Evolutionary conservation across 441 rosid species (phyloP).

Genomic region (Euphorbia corollata): DNA sequence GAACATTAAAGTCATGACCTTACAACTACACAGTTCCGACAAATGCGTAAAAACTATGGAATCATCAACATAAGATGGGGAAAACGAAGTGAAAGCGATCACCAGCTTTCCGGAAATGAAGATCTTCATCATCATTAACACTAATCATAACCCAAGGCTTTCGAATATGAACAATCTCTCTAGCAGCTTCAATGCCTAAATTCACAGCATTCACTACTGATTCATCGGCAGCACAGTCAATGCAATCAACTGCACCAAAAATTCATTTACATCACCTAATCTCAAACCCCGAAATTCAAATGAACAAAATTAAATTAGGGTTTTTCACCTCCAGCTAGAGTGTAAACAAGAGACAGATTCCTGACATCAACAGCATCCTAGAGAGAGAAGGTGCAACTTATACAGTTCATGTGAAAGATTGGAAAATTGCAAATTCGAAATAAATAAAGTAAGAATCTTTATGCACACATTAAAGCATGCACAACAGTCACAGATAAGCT

Average conservation of each 20-base stretch:
- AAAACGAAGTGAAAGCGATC: background rate
- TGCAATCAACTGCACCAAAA: slow-evolving; percentile 49
- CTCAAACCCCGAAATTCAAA: slow-evolving; percentile 5
- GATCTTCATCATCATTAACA: slow-evolving; percentile 57
- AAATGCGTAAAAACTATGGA: background rate
- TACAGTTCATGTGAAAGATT: no score
- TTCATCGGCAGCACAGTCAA: slow-evolving; percentile 62
- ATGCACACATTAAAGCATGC: no score
- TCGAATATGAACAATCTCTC: slow-evolving; percentile 33
- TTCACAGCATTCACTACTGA: slow-evolving; percentile 54
- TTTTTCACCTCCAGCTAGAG: slow-evolving; percentile 54
- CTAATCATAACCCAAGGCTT: slow-evolving; percentile 69
- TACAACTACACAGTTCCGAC: no score
- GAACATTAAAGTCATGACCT: slow-evolving; percentile 6
- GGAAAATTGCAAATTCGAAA: no score
- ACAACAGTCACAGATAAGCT: no score
- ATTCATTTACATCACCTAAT: slow-evolving; percentile 4
- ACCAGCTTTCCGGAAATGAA: slow-evolving; percentile 67
- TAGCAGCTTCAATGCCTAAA: slow-evolving; percentile 45
- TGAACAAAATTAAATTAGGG: background rate
- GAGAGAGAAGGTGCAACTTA: background rate
- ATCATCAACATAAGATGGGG: background rate
- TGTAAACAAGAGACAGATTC: slow-evolving; percentile 59
- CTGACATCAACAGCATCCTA: slow-evolving; percentile 56
- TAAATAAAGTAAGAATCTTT: no score